These are phyloP conservation scores for Marasmius oreades DNA, from an alignment of 1,284 basidiomycete genomes.

Conservation along the genomic window DNA sequence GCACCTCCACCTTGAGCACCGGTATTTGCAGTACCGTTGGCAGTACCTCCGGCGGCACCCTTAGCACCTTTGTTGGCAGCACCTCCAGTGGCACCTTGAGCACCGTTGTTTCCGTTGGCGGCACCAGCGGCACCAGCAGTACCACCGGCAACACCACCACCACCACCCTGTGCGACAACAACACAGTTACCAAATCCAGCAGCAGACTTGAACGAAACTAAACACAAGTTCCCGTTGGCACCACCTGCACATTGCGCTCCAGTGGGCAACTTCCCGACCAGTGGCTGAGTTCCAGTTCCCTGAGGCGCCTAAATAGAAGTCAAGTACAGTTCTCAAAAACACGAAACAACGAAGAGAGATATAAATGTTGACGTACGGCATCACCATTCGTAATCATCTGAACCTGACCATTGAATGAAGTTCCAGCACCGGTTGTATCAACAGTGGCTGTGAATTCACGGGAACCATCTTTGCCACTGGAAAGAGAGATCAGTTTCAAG, in stretches of 20 bases:
- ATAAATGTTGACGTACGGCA: conserved; percentile 22
- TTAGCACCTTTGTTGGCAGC: conserved; percentile 8
- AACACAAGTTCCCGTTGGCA: conserved; percentile 36
- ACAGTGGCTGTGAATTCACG: conserved; percentile 40
- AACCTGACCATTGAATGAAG: conserved; percentile 30
- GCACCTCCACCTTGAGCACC: background rate
- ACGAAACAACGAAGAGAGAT: background rate
- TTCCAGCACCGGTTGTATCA: conserved; percentile 37
- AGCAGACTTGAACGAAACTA: conserved; percentile 42
- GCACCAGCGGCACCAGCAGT: conserved; percentile 8
- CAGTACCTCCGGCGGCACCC: conserved; percentile 13
- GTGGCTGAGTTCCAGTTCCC: conserved; percentile 31
- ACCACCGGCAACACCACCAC: conserved; percentile 13
- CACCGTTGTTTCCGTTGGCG: conserved; percentile 1
- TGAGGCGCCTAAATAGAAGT: conserved; percentile 26
- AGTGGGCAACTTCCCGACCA: conserved; percentile 41
- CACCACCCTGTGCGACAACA: conserved; percentile 31
- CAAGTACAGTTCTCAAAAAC: background rate
- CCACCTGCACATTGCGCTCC: conserved; percentile 49
- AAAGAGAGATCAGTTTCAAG: background rate
- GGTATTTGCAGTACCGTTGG: conserved; percentile 3
- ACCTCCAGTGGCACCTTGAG: conserved; percentile 7
- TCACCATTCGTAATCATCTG: conserved; percentile 38
- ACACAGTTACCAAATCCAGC: conserved; percentile 52
- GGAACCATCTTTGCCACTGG: conserved; percentile 45